Evolutionary conservation across 2,329 filamentous ascomycete genomes (phyloP), one percentile per base, ranked within the genome.

Genomic region (Colletotrichum tropicale): DNA sequence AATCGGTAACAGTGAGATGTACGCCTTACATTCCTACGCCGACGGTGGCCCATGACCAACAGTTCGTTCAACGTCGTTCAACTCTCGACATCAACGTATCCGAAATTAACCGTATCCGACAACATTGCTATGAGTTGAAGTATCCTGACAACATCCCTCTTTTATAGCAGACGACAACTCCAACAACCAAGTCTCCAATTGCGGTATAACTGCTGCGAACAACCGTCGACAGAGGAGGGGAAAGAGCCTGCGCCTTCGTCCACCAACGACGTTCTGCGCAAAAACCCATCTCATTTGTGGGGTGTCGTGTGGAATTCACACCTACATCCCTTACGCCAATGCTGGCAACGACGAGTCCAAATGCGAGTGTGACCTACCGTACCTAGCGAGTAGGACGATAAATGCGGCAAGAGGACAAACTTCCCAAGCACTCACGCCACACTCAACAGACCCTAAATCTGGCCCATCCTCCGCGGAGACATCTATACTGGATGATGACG

Each of bases 61-160:
- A n/a, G n/a, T n/a, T n/a, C n/a, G n/a, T n/a, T n/a, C n/a, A n/a
- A n/a, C n/a, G n/a, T n/a, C n/a, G n/a, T n/a, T n/a, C n/a, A n/a
- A n/a, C n/a, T n/a, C n/a, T n/a, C n/a, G n/a, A n/a, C n/a, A n/a
- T n/a, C n/a, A n/a, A n/a, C n/a, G n/a, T n/a, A n/a, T n/a, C n/a
- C n/a, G n/a, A n/a, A n/a, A n/a, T n/a, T n/a, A n/a, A n/a, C n/a
- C n/a, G n/a, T n/a, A n/a, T n/a, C n/a, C n/a, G n/a, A n/a, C n/a
- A n/a, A n/a, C n/a, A n/a, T 48, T 48, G 38, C 18, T 48, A 10
- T 8, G 18, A 48, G 3, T 13, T 48, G n/a, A 6, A 48, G 5
- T 13, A 12, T 48, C n/a, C 6, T 5, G 43, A 48, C 43, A 13
- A 13, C 2, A 8, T 21, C n/a, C 0, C 2, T 48, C n/a, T 1